These are phyloP conservation scores for Gyrodon lividus DNA, from an alignment of 768 basidiomycete species.

Conservation along the genomic window DNA sequence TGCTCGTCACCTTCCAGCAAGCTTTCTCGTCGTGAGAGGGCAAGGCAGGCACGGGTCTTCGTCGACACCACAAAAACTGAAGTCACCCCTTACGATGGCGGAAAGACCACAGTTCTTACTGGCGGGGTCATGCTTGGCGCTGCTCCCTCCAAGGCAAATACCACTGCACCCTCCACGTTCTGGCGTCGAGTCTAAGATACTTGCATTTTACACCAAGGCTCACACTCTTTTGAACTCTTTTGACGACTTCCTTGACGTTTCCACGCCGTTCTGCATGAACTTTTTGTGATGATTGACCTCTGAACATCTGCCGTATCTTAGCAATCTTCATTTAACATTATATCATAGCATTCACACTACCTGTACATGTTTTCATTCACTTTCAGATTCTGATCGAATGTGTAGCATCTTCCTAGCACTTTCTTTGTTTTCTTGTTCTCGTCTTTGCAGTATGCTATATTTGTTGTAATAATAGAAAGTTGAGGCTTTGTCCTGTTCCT, in stretches of 20 bases:
- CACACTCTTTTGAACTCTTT: slow-evolving; percentile 25
- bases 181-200: slow-evolving; percentile 57
- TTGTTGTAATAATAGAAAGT: slow-evolving; percentile 28
- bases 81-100: slow-evolving; percentile 83
- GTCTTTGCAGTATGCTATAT: slow-evolving; percentile 23
- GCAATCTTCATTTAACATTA: slow-evolving; percentile 31
- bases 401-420: slow-evolving; percentile 29
- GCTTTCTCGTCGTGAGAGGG: slow-evolving; percentile 67
- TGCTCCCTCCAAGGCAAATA: slow-evolving; percentile 35
- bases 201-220: slow-evolving; percentile 4
- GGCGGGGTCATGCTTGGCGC: slow-evolving; percentile 86
- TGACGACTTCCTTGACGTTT: slow-evolving; percentile 20
- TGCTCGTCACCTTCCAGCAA: slow-evolving; percentile 46
- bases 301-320: slow-evolving; percentile 32
- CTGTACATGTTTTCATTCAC: slow-evolving; percentile 21
- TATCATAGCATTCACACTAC: slow-evolving; percentile 29
- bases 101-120: slow-evolving; percentile 84
- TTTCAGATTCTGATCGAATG: slow-evolving; percentile 24
- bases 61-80: slow-evolving; percentile 74
- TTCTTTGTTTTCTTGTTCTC: slow-evolving; percentile 26
- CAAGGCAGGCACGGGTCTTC: slow-evolving; percentile 67
- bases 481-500: neutral
- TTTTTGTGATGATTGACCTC: slow-evolving; percentile 28
- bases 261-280: slow-evolving; percentile 25
- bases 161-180: slow-evolving; percentile 35